Evolutionary conservation across 257 asterid species (phyloP).

Genomic region (Solanum appendiculatum): DNA sequence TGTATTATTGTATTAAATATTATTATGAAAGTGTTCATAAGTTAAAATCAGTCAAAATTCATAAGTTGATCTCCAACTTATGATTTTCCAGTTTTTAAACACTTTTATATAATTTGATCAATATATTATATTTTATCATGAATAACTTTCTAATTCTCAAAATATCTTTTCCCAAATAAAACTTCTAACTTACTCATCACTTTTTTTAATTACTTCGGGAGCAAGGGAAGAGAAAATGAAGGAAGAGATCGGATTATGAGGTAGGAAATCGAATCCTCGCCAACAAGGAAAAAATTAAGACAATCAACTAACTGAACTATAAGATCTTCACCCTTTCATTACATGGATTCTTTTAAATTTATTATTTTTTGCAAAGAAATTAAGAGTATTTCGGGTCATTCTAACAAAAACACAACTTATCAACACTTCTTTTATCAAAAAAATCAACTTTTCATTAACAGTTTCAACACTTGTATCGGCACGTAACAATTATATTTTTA

Average conservation of each 20-base stretch:
- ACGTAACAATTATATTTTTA: background rate
- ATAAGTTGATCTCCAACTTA: background rate
- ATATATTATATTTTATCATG: background rate
- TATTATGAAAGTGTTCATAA: background rate
- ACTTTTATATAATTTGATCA: too few relatives aligned
- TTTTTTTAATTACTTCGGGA: background rate
- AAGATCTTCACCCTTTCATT: background rate
- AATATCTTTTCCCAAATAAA: too few relatives aligned
- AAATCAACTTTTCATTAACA: background rate
- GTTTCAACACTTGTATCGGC: background rate
- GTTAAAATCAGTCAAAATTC: background rate
- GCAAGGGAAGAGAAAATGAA: background rate
- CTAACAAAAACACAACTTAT: background rate
- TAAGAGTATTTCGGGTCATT: background rate
- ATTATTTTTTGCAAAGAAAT: background rate
- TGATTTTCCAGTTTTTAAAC: too few relatives aligned
- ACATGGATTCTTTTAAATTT: background rate
- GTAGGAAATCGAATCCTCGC: too few relatives aligned
- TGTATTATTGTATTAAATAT: fast-evolving
- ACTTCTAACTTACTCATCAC: background rate
- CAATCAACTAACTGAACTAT: too few relatives aligned
- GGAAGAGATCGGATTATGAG: too few relatives aligned
- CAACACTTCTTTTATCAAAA: background rate
- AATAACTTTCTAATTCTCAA: background rate
- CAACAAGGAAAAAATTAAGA: too few relatives aligned